These are phyloP conservation scores for Elsinoe fawcettii DNA, from an alignment of 2,329 filamentous ascomycete genomes.

Conservation along the genomic window DNA sequence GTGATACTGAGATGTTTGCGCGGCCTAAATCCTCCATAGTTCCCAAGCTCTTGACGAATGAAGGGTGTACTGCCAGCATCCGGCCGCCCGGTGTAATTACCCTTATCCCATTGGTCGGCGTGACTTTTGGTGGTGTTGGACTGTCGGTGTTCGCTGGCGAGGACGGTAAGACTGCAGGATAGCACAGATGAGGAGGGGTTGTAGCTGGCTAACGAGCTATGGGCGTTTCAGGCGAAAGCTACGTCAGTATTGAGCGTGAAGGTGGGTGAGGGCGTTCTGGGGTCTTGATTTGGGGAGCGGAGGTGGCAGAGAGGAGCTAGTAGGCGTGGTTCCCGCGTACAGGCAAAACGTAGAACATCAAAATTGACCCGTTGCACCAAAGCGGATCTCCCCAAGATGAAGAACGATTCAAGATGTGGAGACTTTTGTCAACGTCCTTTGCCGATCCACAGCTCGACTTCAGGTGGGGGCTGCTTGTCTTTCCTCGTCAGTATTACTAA, in stretches of 20 bases:
- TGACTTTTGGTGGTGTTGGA: neutral
- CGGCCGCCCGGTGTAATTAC: slow-evolving; percentile 7
- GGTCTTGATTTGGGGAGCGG: neutral
- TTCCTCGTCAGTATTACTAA: neutral
- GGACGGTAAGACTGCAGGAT: neutral
- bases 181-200: neutral
- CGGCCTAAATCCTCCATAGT: neutral
- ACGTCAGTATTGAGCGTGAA: neutral
- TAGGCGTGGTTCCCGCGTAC: neutral
- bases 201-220: neutral
- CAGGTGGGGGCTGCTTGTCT: neutral
- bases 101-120: slow-evolving; percentile 7
- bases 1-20: neutral
- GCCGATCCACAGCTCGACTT: neutral
- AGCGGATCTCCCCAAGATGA: neutral
- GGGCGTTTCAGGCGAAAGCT: neutral
- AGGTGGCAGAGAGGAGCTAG: neutral
- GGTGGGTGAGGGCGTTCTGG: slow-evolving; percentile 3
- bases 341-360: slow-evolving; percentile 8
- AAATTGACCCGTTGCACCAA: neutral
- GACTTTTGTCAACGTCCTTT: neutral
- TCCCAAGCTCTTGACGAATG: neutral
- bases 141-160: neutral
- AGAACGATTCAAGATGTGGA: neutral
- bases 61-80: neutral